Percentiles rank a stretch among this genome's conserved stretches.
Evolutionary conservation across 495 filamentous ascomycete species (phyloP).

Genomic region (Lasiosphaeria miniovina): DNA sequence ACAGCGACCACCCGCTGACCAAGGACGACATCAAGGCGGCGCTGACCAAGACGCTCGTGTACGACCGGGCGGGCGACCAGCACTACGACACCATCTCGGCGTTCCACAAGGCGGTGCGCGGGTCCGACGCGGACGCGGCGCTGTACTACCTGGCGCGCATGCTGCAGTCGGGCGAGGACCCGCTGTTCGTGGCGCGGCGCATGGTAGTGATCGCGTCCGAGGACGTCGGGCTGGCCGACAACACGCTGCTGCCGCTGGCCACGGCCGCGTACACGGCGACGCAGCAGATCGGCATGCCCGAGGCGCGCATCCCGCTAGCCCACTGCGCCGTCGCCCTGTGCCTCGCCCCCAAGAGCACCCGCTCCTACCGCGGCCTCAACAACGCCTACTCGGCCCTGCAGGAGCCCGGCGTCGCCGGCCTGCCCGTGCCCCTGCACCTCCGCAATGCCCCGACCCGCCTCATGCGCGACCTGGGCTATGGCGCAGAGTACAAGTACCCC

Average conservation of each 20-base stretch:
- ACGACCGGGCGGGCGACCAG: constrained; percentile 91
- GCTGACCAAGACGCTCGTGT: constrained; percentile 86
- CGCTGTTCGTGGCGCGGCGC: constrained; percentile 83
- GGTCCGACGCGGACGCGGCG: constrained; percentile 78
- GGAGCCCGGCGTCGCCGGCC: constrained; percentile 73
- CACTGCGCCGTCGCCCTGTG: constrained; percentile 83
- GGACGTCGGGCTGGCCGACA: constrained; percentile 90
- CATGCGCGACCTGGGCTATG: constrained; percentile 91
- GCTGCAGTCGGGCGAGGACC: constrained; percentile 94
- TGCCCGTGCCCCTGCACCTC: constrained; percentile 83
- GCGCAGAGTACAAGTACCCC: constrained; percentile 94
- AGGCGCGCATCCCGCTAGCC: constrained; percentile 87
- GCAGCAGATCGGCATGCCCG: constrained; percentile 89
- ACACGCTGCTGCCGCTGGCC: constrained; percentile 76
- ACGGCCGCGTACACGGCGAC: constrained; percentile 80
- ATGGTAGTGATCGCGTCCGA: constrained; percentile 91
- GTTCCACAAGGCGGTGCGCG: constrained; percentile 93
- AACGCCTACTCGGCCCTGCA: constrained; percentile 69
- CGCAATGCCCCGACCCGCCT: constrained; percentile 86
- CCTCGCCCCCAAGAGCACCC: constrained; percentile 77
- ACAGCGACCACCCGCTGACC: constrained; percentile 34
- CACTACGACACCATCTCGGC: constrained; percentile 96
- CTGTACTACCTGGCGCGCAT: constrained; percentile 94
- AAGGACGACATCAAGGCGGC: constrained; percentile 70
- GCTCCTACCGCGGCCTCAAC: constrained; percentile 78